A percentile compares a stretch with the other conserved stretches of the same genome.
Evolutionary conservation across 768 basidiomycete genomes (phyloP).

Genomic region (Russula compacta): DNA sequence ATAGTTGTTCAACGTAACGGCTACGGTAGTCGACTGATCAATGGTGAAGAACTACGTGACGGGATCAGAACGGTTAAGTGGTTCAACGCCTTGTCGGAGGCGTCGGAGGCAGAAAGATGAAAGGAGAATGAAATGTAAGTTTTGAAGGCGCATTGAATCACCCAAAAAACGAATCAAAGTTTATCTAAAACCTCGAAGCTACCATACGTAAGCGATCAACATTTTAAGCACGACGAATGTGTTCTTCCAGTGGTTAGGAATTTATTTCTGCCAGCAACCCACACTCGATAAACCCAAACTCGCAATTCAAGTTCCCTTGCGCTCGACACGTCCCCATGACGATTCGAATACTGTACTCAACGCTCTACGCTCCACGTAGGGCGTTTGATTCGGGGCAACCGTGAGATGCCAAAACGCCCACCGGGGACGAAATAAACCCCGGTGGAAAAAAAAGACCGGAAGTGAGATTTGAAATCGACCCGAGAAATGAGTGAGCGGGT

Average conservation of each 20-base stretch:
- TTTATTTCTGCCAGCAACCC: neutral
- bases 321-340: neutral
- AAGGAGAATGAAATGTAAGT: neutral
- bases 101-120: neutral
- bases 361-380: neutral
- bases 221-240: neutral
- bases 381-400: neutral
- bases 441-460: neutral
- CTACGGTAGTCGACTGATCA: too few species aligned
- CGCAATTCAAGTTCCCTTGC: too few species aligned
- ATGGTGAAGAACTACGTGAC: neutral
- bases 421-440: neutral
- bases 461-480: neutral
- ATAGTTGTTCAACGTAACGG: too few species aligned
- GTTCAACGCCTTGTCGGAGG: neutral
- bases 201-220: neutral
- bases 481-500: too few species aligned
- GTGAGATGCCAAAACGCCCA: neutral
- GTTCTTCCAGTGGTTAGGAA: too few species aligned
- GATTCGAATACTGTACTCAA: neutral
- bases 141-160: neutral
- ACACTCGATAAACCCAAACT: too few species aligned
- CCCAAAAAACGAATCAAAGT: neutral
- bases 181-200: neutral
- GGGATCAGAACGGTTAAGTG: neutral